A percentile compares a stretch with the other conserved stretches of the same genome.
These are phyloP conservation scores for Coemansia pectinata DNA, from an alignment of 192 early-diverging fungal species.

Conservation along the genomic window DNA sequence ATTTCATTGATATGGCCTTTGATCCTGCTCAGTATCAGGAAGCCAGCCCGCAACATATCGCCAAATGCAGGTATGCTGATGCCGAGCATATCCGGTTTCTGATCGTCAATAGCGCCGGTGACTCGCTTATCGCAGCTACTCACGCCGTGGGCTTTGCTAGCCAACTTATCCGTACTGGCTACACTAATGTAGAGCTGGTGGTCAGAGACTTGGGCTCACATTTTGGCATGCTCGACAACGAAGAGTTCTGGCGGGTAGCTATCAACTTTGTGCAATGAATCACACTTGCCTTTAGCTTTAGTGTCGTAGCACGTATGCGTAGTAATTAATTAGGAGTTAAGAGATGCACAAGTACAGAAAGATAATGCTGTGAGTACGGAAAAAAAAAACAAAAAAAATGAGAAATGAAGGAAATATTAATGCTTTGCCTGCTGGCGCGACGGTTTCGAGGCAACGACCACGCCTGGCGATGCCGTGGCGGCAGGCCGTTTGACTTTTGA, in stretches of 20 bases:
- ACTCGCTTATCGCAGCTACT: constrained; percentile 66
- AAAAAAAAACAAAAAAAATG: neutral
- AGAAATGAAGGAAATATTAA: neutral
- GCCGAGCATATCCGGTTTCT: constrained; percentile 55
- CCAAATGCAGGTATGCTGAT: neutral
- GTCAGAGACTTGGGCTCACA: constrained; percentile 32
- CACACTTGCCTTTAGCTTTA: neutral
- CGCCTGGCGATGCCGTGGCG: neutral
- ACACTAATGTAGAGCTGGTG: constrained; percentile 20
- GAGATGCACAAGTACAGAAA: neutral
- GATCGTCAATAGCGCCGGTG: constrained; percentile 66
- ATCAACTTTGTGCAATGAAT: constrained; percentile 18
- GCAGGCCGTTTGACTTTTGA: neutral
- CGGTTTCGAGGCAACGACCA: neutral
- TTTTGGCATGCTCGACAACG: constrained; percentile 15
- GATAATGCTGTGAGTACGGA: neutral
- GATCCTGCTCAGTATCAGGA: constrained; percentile 9
- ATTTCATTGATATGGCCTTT: constrained; percentile 78
- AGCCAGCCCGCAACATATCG: constrained; percentile 22
- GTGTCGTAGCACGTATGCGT: neutral
- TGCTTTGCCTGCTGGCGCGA: constrained; percentile 5
- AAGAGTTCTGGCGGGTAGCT: constrained; percentile 35
- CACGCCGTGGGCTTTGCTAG: constrained; percentile 53
- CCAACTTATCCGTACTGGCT: constrained; percentile 20
- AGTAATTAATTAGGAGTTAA: neutral